Conservation (phyloP, 768 basidiomycete species). For the Boletus rufocinnamomeus region DNA sequence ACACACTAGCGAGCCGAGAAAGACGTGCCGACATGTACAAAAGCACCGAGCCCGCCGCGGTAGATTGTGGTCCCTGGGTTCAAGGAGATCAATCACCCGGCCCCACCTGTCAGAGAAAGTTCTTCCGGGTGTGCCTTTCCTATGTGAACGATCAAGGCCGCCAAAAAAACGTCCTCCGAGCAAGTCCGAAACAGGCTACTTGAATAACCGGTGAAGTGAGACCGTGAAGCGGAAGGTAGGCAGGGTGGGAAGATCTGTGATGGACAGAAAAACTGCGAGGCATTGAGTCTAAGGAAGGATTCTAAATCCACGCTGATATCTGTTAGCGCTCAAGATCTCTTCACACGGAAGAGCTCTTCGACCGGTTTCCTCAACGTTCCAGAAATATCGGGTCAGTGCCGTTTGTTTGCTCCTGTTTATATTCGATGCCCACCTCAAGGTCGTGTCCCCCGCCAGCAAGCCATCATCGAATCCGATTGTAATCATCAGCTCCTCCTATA, state of each 20-base stretch:
- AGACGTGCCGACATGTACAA: slow-evolving; percentile 11
- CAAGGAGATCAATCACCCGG: slow-evolving; percentile 12
- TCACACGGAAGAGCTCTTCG: slow-evolving; percentile 7
- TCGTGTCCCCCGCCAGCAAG: background rate
- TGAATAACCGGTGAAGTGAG: slow-evolving; percentile 12
- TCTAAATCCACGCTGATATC: slow-evolving; percentile 8
- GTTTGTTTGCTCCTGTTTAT: slow-evolving; percentile 33
- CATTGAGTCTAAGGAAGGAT: slow-evolving; percentile 1
- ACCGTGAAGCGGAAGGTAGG: slow-evolving; percentile 5
- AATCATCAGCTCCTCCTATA: slow-evolving; percentile 3
- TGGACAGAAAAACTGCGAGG: background rate
- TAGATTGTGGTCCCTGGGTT: slow-evolving; percentile 4
- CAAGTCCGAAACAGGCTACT: slow-evolving; percentile 9
- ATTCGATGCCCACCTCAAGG: background rate
- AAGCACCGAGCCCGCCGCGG: slow-evolving; percentile 10
- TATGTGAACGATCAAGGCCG: slow-evolving; percentile 7
- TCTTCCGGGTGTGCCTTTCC: slow-evolving; percentile 7
- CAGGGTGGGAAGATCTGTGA: slow-evolving; percentile 15
- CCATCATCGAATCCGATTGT: slow-evolving; percentile 11
- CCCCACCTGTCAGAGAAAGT: slow-evolving; percentile 14
- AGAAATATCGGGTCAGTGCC: background rate
- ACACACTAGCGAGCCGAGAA: slow-evolving; percentile 6
- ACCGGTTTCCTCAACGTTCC: slow-evolving; percentile 6
- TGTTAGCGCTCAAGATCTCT: slow-evolving; percentile 22
- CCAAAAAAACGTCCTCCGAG: slow-evolving; percentile 10